A percentile compares a stretch with the other conserved stretches of the same genome.
phyloP scores from a whole-genome alignment of 2,329 filamentous ascomycete species.

The Hypoxylon sp. region DNA sequence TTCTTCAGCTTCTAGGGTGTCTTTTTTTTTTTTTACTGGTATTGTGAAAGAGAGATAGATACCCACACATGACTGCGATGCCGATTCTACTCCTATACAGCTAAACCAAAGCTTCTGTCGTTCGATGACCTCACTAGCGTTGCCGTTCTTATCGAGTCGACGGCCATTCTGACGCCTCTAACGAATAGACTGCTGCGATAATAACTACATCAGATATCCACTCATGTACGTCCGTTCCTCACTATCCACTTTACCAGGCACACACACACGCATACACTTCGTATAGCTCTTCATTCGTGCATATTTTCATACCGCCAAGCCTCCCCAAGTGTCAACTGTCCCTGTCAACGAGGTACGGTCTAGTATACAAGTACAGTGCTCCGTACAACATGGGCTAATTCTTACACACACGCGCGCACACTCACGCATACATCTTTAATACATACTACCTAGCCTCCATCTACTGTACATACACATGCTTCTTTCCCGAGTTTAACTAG shows the following conservation, averaged over 20 bases:
- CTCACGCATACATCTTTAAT: slow-evolving; percentile 10
- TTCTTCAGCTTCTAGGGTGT: not conserved
- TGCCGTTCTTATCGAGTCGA: slow-evolving; percentile 30
- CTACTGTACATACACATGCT: slow-evolving; percentile 21
- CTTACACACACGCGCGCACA: slow-evolving; percentile 19
- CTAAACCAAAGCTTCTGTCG: slow-evolving; percentile 16
- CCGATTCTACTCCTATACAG: slow-evolving; percentile 18
- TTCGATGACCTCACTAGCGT: slow-evolving; percentile 45
- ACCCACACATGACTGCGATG: slow-evolving; percentile 10
- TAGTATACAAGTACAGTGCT: slow-evolving; percentile 15
- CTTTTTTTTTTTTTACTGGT: slow-evolving; percentile 1
- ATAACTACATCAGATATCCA: slow-evolving; percentile 43
- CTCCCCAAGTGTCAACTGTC: slow-evolving; percentile 43
- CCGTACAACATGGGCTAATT: slow-evolving; percentile 17
- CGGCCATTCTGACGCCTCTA: slow-evolving; percentile 30
- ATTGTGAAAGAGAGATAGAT: slow-evolving; percentile 6
- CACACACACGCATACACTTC: slow-evolving; percentile 46
- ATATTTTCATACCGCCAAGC: slow-evolving; percentile 44
- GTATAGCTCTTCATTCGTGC: slow-evolving; percentile 47
- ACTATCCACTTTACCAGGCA: slow-evolving; percentile 50
- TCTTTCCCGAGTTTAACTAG: slow-evolving; percentile 41
- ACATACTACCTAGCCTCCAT: slow-evolving; percentile 13
- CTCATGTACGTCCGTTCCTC: slow-evolving; percentile 39
- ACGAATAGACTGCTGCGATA: slow-evolving; percentile 43
- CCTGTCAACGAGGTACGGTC: slow-evolving; percentile 35